Base-by-base conservation (phyloP, 1,284 basidiomycete species). In the Trichosporon sp. region DNA sequence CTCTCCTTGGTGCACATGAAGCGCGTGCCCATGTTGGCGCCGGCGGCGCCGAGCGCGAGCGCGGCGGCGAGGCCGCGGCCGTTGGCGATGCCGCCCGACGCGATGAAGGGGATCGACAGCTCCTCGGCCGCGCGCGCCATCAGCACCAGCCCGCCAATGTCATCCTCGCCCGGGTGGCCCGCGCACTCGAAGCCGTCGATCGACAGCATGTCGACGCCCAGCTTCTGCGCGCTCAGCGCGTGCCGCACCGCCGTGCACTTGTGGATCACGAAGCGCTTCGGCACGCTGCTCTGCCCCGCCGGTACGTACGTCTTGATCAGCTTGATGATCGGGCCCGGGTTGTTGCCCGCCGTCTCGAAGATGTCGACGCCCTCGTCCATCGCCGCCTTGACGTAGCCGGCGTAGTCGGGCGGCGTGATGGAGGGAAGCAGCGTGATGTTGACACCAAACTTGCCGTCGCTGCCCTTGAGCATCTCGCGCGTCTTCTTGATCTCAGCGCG, bases 161-260 rank as follows among this genome's bases (percentile, higher is more conserved):
- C 95, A 68, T 97, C 92, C 79, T 98, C 95, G 71, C 95, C 95
- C 5, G 94, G 95, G 81, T 97, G 93, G 32, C 95, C 95, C 44
- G 93, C 93, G 78, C 92, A 95, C 85, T 95, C 93, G 74, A 95
- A 92, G 0, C 93, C 92, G 73, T 95, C 93, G 42, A 95, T 93
- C 73, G 90, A 92, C 32, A 97, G 80, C 65, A 93, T 86, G 83
- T 97, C 93, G 25, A 92, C 92, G 3, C 93, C 93, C 74, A 90
- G 84, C 69, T 87, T 88, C 75, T 89, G 88, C 3, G 92, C 91
- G 62, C 91, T 91, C 86, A 91, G 73, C 31, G 92, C 93, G 83
- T 95, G 93, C 63, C 91, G 87, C 71, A 94, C 88, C 3, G 91
- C 91, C 0, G 93, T 95, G 81, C 93, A 96, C 79, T 96, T 97